Evolutionary conservation across 106 monocot species (phyloP).

Genomic region (Allium fistulosum): DNA sequence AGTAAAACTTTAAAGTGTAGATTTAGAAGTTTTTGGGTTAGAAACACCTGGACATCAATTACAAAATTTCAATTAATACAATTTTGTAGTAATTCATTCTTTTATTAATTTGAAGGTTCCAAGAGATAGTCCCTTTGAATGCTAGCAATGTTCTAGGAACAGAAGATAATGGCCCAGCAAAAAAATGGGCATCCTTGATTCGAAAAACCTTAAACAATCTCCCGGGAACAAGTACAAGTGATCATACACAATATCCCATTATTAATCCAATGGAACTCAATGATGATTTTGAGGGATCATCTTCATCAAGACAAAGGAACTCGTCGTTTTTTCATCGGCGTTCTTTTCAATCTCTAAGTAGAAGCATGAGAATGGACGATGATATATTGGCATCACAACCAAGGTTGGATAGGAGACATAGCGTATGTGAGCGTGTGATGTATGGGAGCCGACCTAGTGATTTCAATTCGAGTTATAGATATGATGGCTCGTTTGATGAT

Average conservation of each 20-base stretch:
- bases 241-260: slow-evolving; percentile 46
- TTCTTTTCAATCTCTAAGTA: slow-evolving; percentile 51
- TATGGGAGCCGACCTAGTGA: slow-evolving; percentile 44
- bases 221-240: slow-evolving; percentile 26
- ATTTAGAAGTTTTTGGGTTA: too few species aligned
- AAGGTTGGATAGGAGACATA: slow-evolving; percentile 46
- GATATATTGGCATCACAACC: slow-evolving; percentile 34
- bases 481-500: slow-evolving; percentile 38
- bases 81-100: too few species aligned
- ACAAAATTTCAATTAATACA: too few species aligned
- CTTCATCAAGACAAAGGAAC: slow-evolving; percentile 31
- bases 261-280: slow-evolving; percentile 50
- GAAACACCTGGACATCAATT: too few species aligned
- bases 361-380: slow-evolving; percentile 56
- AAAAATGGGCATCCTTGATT: slow-evolving; percentile 67
- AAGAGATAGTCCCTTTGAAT: slow-evolving; percentile 89
- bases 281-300: slow-evolving; percentile 68
- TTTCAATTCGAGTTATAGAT: slow-evolving; percentile 40
- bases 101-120: slow-evolving; percentile 36
- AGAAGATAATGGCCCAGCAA: slow-evolving; percentile 71
- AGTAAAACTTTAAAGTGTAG: too few species aligned
- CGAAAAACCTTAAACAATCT: slow-evolving; percentile 59
- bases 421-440: slow-evolving; percentile 45
- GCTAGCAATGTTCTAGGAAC: slow-evolving; percentile 80
- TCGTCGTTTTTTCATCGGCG: slow-evolving; percentile 52